These are phyloP conservation scores for Phyllosticta capitalensis DNA, from an alignment of 2,329 filamentous ascomycete species.

Conservation along the genomic window DNA sequence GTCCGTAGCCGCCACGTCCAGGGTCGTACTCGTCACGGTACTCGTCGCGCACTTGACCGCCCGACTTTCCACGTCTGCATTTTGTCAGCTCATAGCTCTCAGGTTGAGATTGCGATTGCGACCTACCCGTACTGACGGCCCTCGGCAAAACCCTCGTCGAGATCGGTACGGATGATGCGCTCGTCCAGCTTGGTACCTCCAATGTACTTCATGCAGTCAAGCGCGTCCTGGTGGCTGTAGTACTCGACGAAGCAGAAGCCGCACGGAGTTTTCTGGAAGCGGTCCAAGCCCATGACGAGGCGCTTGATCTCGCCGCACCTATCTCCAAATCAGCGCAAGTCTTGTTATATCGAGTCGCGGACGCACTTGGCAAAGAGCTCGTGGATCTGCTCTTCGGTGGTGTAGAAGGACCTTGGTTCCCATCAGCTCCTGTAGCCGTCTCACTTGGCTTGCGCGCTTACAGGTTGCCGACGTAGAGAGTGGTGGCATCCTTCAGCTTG, in stretches of 20 bases:
- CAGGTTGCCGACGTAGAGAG: conserved; percentile 95
- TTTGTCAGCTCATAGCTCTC: conserved; percentile 13
- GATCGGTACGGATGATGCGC: conserved; percentile 86
- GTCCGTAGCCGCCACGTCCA: conserved; percentile 79
- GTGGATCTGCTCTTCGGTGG: conserved; percentile 97
- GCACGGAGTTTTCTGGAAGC: conserved; percentile 94
- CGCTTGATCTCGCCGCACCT: conserved; percentile 93
- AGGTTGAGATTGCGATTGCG: background rate
- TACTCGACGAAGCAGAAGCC: conserved; percentile 99
- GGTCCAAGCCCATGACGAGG: conserved; percentile 92
- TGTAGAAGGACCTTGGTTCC: conserved; percentile 79
- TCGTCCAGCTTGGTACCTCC: conserved; percentile 97
- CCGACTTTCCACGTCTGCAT: conserved; percentile 70
- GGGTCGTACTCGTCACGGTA: conserved; percentile 97
- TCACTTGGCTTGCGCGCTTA: conserved; percentile 38
- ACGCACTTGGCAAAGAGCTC: conserved; percentile 80
- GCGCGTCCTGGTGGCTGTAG: conserved; percentile 91
- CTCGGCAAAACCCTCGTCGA: conserved; percentile 93
- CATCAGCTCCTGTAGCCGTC: background rate
- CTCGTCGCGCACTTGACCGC: conserved; percentile 94
- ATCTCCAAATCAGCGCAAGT: conserved; percentile 10
- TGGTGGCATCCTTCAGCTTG: conserved; percentile 77
- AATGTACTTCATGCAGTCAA: conserved; percentile 98
- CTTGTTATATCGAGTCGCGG: background rate
- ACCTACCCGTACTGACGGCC: conserved; percentile 80